Base-by-base conservation (phyloP, 495 filamentous ascomycete genomes). In the Penicillium antarcticum region DNA sequence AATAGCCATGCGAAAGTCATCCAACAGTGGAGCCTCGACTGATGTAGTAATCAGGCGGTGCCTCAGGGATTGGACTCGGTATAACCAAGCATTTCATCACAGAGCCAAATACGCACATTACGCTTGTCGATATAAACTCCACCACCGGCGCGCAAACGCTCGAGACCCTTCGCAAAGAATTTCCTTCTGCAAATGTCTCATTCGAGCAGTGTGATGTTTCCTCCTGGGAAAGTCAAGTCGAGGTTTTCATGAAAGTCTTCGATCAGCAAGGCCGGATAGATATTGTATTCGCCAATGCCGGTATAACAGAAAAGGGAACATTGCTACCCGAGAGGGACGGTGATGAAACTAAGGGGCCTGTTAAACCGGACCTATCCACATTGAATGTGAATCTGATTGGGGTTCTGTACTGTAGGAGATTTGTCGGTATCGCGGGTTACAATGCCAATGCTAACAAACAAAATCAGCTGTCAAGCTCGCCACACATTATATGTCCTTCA, bases 201-300 rank as follows among this genome's bases (percentile, higher is more conserved):
- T 82, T 80, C 57, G 61, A 71, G 24, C 42, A 58, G 41, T 76
- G 72, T 55, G 71, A 82, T 47, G 70, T 80, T 12, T 65, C 75
- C 0, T 73, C 66, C 0, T 82, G 77, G 77, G 65, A 72, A 11
- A 70, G 69, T 23, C 77, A 79, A 51, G 69, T 71, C 1, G 58
- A 58, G 0, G 74, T 61, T 0, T 82, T 82, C 48, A 55, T 62
- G 41, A 66, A 69, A 9, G 63, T 78, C 1, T 74, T 65, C 42
- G 54, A 62, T 4, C 50, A 68, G 26, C 65, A 45, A 48, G 69
- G 70, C 5, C 53, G 65, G 0, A 49, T 84, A 2, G 77, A 84
- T 43, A 46, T 80, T 11, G 79, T 81, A 2, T 72, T 82, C 53
- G 79, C 79, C 14, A 82, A 82, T 57, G 80, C 80, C 0, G 80